Evolutionary conservation across 352 stramenopile genomes (phyloP).

Genomic region (Phytophthora uliginosa): DNA sequence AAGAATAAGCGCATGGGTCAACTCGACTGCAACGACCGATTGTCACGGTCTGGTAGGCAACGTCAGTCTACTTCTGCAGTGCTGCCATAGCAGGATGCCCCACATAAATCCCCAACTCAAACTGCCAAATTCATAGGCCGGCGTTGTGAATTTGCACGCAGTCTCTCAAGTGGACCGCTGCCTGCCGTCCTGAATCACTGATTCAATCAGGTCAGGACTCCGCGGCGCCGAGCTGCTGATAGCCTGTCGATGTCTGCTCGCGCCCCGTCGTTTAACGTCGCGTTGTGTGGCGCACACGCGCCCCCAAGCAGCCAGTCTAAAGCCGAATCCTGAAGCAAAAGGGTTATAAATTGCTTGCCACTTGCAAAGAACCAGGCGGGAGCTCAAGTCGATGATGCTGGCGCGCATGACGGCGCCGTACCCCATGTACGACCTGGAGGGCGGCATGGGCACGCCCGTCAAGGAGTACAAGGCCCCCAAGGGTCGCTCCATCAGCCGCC

Average conservation of each 20-base stretch:
- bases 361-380: slow-evolving; percentile 24
- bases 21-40: too few relatives aligned
- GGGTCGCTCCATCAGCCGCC: slow-evolving; percentile 18
- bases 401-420: slow-evolving; percentile 38
- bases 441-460: slow-evolving; percentile 22
- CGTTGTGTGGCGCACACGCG: slow-evolving; percentile 13
- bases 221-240: too few relatives aligned
- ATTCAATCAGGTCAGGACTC: too few relatives aligned
- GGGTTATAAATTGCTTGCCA: slow-evolving; percentile 26
- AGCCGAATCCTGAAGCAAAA: slow-evolving; percentile 10
- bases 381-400: slow-evolving; percentile 25
- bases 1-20: not conserved
- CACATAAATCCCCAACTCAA: too few relatives aligned
- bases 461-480: slow-evolving; percentile 38
- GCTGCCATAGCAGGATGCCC: not conserved
- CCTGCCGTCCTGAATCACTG: not conserved
- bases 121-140: not conserved
- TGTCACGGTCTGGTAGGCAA: too few relatives aligned
- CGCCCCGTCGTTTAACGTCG: not conserved
- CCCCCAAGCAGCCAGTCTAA: slow-evolving; percentile 17
- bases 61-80: not conserved
- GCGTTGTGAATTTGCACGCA: not conserved
- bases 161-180: not conserved
- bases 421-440: slow-evolving; percentile 48
- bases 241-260: too few relatives aligned